Evolutionary conservation across 805 yeast species (phyloP).

Genomic region (Candida nanaspora): DNA sequence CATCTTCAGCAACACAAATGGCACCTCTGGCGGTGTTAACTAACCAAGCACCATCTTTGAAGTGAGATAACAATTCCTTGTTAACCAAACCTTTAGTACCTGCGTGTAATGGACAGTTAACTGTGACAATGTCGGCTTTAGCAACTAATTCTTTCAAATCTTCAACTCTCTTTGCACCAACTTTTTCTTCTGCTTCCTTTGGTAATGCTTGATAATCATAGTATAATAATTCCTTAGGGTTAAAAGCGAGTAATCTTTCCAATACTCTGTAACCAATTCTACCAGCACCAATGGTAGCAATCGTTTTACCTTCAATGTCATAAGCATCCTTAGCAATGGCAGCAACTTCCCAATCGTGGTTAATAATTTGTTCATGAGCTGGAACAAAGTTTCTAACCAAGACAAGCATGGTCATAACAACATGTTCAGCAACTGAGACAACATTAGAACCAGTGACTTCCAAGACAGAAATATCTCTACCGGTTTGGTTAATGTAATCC

Average conservation of each 20-base stretch:
- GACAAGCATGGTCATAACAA: conserved; percentile 61
- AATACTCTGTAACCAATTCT: conserved; percentile 74
- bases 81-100: conserved; percentile 61
- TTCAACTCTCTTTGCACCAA: conserved; percentile 54
- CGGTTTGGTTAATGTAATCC: conserved; percentile 52
- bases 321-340: conserved; percentile 65
- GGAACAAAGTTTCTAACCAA: conserved; percentile 74
- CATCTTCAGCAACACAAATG: conserved; percentile 63
- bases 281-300: conserved; percentile 80
- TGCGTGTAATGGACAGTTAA: conserved; percentile 73
- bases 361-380: conserved; percentile 60
- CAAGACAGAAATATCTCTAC: conserved; percentile 54
- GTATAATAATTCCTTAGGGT: conserved; percentile 66
- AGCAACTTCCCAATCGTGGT: conserved; percentile 71
- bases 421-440: conserved; percentile 77
- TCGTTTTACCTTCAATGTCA: conserved; percentile 68
- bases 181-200: conserved; percentile 47
- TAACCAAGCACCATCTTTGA: conserved; percentile 67
- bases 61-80: conserved; percentile 56
- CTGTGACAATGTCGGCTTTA: conserved; percentile 65
- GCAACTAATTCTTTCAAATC: conserved; percentile 57
- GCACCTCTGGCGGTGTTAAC: conserved; percentile 84
- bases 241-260: conserved; percentile 65
- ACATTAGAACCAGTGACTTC: conserved; percentile 85
- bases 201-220: conserved; percentile 70